Evolutionary conservation across 2,329 filamentous ascomycete genomes (phyloP), one percentile per base, ranked within the genome.

Genomic region (Xylaria digitata): DNA sequence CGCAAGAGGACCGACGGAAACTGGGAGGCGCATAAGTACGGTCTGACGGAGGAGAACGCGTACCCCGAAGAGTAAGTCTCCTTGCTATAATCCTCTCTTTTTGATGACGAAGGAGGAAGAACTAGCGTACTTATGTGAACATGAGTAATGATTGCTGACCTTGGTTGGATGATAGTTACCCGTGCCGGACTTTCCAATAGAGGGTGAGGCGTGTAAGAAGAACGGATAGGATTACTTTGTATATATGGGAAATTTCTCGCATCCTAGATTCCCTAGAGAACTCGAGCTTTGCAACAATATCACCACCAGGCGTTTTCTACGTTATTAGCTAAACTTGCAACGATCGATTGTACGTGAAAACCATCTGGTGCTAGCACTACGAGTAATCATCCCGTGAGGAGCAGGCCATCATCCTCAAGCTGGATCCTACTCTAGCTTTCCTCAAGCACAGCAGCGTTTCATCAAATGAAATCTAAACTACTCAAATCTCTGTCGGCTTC

Each of bases 11-110:
- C 80, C 53, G 85, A 75, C 49, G 76, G 85, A 49, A 78, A 83
- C 68, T 88, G 88, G 82, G 85, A 89, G 76, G 88, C 90, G 77
- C 89, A 94, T 79, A 88, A 90, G 80, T 89, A 96, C 75, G 81
- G 82, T 70, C 76, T 92, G 75, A 81, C 84, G 40, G 82, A 83
- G 75, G 89, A 94, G 76, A 86, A 91, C 76, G 86, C 90, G 66
- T 97, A 97, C 80, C 82, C 86, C 40, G 84, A 86, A 57, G 79
- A 84, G 92, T 93, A 82, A 80, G 90, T 89, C 37, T 5, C 21
- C 11, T 23, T 26, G 26, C 4, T 4, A 3, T 57, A 3, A 26
- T 45, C 23, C 52, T 32, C 32, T 26, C 13, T 4, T 42, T 42
- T 15, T 26, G 17, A 17, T 43, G 6, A 3, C 19, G 17, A n/a